Evolutionary conservation across 1,284 basidiomycete genomes (phyloP), one percentile per base, ranked within the genome.

Genomic region (Chalciporus piperatoides): DNA sequence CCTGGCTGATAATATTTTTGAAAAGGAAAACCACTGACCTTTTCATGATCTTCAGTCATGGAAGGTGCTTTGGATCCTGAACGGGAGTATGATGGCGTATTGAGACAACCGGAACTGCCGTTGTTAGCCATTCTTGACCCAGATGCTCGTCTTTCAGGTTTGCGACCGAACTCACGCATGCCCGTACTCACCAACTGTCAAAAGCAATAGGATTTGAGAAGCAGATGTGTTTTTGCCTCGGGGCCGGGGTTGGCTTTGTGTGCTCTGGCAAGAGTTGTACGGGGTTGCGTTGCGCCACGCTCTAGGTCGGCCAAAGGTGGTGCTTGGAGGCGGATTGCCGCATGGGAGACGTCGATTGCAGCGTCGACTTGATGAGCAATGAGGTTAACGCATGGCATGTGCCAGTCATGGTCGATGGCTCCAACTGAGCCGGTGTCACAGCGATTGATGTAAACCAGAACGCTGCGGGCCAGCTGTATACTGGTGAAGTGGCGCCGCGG

Each of bases 341-440:
- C 38, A 45, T 41, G 55, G 39, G 9, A 40, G 9, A 19, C 12
- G 30, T 40, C 42, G 44, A 41, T 49, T 41, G 32, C 30, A 41
- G 15, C 41, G 30, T 48, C n/a, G 33, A 17, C 15, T 15, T 35
- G 12, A 15, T 15, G 33, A 17, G 9, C 33, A 61, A 64, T 44
- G 60, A 60, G 60, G 60, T 37, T 44, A 36, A 52, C 59, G 49
- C 63, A 56, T 61, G 62, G 36, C 21, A 2, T 28, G 32, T 33
- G 41, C 0, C 19, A 3, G 19, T 3, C 30, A 15, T 19, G 33
- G 24, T 44, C 32, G 17, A 17, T 10, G 33, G 10, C 33, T 6
- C 15, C 15, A 17, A 9, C 6, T 15, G n/a, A 32, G 30, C 3
- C 11, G 30, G 17, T 35, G 15, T 15, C 33, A 35, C 6, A 35